Conservation (phyloP, 345 rosid genomes). For the Psidium guajava region DNA sequence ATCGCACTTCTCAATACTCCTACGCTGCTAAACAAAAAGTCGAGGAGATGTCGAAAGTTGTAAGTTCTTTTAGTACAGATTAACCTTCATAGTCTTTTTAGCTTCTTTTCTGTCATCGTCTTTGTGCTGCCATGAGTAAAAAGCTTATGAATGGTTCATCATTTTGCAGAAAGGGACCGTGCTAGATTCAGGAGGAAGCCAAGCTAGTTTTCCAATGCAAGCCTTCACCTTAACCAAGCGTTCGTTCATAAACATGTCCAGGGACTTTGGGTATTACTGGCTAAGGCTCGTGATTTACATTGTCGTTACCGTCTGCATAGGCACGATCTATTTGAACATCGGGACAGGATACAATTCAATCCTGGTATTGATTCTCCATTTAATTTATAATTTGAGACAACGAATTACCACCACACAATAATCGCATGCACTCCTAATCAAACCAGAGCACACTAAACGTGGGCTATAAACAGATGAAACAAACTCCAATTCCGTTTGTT, state of each 20-base stretch:
- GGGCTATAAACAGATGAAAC: not conserved
- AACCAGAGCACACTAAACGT: not conserved
- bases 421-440: not conserved
- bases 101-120: not conserved
- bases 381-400: not conserved
- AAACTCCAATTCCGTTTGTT: not conserved
- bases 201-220: slow-evolving; percentile 88
- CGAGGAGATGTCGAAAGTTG: slow-evolving; percentile 78
- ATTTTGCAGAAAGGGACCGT: slow-evolving; percentile 74
- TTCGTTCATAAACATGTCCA: slow-evolving; percentile 86
- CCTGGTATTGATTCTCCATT: slow-evolving; percentile 40
- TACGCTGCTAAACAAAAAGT: slow-evolving; percentile 59
- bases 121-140: not conserved
- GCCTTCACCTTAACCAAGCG: slow-evolving; percentile 77
- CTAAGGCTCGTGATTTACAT: slow-evolving; percentile 79
- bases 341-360: slow-evolving; percentile 86
- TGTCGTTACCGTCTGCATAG: slow-evolving; percentile 78
- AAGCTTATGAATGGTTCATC: not conserved
- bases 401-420: not conserved
- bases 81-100: not conserved
- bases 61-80: slow-evolving; percentile 24
- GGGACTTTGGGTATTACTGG: slow-evolving; percentile 99
- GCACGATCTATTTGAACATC: slow-evolving; percentile 73
- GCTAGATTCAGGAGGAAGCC: slow-evolving; percentile 90
- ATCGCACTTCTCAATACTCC: slow-evolving; percentile 51